These are phyloP conservation scores for Cordia subcordata DNA, from an alignment of 257 asterid species.

Conservation along the genomic window DNA sequence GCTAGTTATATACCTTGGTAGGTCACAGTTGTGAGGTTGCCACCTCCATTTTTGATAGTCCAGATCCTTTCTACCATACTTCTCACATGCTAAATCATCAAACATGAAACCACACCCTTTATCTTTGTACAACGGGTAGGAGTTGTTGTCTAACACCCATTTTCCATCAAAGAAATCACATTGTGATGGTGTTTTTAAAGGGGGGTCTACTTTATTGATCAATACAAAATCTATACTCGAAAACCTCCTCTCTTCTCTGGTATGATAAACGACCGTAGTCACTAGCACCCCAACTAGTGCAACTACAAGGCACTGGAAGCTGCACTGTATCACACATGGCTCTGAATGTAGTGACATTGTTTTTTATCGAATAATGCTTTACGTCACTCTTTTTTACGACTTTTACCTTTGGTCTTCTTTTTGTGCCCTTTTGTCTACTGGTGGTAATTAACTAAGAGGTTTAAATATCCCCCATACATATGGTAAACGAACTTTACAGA, in stretches of 20 bases:
- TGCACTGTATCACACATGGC: neutral
- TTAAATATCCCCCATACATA: no score
- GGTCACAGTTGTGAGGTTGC: constrained; percentile 41
- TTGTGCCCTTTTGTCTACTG: neutral
- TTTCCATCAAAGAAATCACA: constrained; percentile 33
- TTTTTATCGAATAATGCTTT: no score
- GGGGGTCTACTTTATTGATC: neutral
- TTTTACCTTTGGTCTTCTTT: neutral
- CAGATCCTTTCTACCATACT: constrained; percentile 29
- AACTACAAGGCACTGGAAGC: neutral
- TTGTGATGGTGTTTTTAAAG: neutral
- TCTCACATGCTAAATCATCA: constrained; percentile 38
- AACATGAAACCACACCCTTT: constrained; percentile 29
- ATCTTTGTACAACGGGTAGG: constrained; percentile 31
- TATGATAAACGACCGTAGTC: neutral
- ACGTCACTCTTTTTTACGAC: no score
- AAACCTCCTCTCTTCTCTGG: neutral
- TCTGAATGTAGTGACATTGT: neutral
- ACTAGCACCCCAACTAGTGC: neutral
- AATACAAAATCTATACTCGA: neutral
- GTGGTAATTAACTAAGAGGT: neutral
- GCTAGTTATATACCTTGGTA: constrained; percentile 37
- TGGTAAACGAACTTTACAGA: neutral
- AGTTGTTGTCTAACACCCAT: constrained; percentile 30
- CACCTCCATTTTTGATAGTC: constrained; percentile 40